A percentile compares a stretch with the other conserved stretches of the same genome.
These are phyloP conservation scores for Schizosaccharomyces versatilis DNA, from an alignment of 1,139 yeast species.

Conservation along the genomic window DNA sequence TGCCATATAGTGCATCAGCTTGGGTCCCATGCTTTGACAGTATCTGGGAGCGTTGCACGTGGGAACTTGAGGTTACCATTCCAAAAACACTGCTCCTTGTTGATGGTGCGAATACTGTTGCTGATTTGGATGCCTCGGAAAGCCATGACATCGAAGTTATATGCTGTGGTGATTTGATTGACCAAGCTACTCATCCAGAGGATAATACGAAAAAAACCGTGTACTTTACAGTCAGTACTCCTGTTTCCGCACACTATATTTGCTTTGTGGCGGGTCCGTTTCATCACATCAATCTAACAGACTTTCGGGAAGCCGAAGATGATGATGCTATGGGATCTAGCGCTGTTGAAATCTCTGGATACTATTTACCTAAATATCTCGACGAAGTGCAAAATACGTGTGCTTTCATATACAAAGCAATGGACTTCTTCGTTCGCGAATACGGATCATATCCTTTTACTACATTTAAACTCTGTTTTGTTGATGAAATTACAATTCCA, in stretches of 20 bases:
- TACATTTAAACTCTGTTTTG: conserved; percentile 55
- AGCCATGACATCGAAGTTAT: conserved; percentile 42
- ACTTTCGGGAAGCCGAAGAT: conserved; percentile 20
- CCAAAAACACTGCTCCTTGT: conserved; percentile 58
- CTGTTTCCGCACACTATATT: conserved; percentile 84
- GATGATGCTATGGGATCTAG: conserved; percentile 22
- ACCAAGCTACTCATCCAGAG: conserved; percentile 27
- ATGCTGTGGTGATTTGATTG: conserved; percentile 35
- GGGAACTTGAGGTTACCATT: conserved; percentile 70
- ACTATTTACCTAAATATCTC: conserved; percentile 34
- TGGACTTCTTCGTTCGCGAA: conserved; percentile 67
- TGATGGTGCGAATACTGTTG: conserved; percentile 3
- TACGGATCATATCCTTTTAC: conserved; percentile 87
- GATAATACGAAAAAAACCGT: conserved; percentile 57
- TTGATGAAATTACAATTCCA: conserved; percentile 32
- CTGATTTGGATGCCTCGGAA: conserved; percentile 17
- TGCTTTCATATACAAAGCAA: conserved; percentile 48
- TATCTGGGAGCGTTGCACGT: conserved; percentile 68
- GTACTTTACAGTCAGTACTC: conserved; percentile 60
- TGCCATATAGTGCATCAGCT: conserved; percentile 63
- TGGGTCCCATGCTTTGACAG: conserved; percentile 96
- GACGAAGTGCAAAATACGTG: conserved; percentile 53
- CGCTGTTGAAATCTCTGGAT: conserved; percentile 30
- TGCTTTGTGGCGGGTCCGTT: conserved; percentile 93
- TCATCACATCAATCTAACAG: conserved; percentile 32